Percentiles rank a stretch among this genome's conserved stretches.
phyloP scores from a whole-genome alignment of 306 rosid genomes.

The Heteromeles arbutifolia region DNA sequence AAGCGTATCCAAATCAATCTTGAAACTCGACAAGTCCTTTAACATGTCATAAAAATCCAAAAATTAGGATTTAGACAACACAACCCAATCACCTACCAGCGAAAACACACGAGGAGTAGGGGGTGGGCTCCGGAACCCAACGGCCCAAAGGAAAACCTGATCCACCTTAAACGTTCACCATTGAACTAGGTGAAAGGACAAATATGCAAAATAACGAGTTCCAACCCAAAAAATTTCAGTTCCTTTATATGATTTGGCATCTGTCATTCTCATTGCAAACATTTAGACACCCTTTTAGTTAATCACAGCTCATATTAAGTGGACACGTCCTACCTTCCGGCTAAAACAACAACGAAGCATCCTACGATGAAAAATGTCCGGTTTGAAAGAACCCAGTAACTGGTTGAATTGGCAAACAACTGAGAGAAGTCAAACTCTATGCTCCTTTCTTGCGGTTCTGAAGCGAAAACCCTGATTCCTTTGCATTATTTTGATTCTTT shows the following conservation, averaged over 20 bases:
- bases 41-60: no score
- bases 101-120: no score
- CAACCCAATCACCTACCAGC: no score
- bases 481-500: conserved; percentile 4
- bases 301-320: conserved; percentile 4
- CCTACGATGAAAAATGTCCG: not conserved
- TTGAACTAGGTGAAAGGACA: not conserved
- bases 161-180: not conserved
- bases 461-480: conserved; percentile 52
- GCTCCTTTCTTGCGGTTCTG: conserved; percentile 43
- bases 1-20: rapidly evolving
- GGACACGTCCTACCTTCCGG: not conserved
- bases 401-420: not conserved
- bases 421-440: conserved; percentile 6
- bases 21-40: no score
- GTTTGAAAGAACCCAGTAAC: not conserved
- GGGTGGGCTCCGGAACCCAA: no score
- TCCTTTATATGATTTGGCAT: not conserved
- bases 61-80: no score
- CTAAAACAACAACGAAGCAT: not conserved
- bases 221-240: not conserved
- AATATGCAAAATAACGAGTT: not conserved
- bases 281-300: not conserved
- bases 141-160: not conserved
- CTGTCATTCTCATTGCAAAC: not conserved